These are phyloP conservation scores for Anisodus tanguticus DNA, from an alignment of 257 asterid species.

Conservation along the genomic window DNA sequence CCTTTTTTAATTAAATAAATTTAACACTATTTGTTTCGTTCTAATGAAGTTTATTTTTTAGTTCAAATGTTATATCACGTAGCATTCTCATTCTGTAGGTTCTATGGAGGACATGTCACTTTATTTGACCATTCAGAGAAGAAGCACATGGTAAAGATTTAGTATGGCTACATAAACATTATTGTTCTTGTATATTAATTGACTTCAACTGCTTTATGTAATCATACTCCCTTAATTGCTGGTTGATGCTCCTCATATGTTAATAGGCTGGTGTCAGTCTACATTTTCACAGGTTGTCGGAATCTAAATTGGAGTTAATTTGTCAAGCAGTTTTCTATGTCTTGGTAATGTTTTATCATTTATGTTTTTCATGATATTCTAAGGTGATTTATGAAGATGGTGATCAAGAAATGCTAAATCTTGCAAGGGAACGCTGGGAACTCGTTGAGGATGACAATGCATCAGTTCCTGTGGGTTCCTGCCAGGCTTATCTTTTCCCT, in stretches of 20 bases:
- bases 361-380: conserved; percentile 27
- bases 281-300: conserved; percentile 16
- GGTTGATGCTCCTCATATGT: conserved; percentile 25
- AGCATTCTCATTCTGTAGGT: conserved; percentile 41
- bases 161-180: neutral
- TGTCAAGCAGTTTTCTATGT: neutral
- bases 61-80: neutral
- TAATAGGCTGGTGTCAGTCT: conserved; percentile 18
- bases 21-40: neutral
- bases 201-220: conserved; percentile 20
- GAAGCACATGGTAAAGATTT: conserved; percentile 42
- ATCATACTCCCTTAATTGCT: conserved; percentile 11
- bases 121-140: conserved; percentile 32
- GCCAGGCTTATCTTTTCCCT: neutral
- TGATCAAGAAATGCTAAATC: conserved; percentile 37
- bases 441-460: conserved; percentile 30
- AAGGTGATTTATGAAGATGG: conserved; percentile 46
- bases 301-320: conserved; percentile 17
- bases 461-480: conserved; percentile 31
- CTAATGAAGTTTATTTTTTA: conserved; percentile 1
- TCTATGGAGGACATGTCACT: conserved; percentile 40
- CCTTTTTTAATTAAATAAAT: neutral
- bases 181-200: neutral
- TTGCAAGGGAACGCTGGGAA: conserved; percentile 40
- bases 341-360: conserved; percentile 11